phyloP scores from a whole-genome alignment of 148 eudicot species.

The Heliamphora exappendiculata region DNA sequence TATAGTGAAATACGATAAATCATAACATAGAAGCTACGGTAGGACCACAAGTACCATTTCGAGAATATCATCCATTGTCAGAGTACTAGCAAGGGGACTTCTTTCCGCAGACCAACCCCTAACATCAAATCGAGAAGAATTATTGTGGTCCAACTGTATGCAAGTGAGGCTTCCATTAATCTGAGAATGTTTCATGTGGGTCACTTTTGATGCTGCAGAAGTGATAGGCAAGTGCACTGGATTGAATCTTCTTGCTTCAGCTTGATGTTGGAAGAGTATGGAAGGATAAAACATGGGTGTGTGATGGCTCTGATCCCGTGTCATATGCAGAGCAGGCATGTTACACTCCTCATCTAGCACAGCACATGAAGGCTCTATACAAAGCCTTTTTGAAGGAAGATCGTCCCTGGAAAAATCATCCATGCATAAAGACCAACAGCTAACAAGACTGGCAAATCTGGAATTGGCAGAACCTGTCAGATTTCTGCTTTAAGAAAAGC shows the following conservation, averaged over 20 bases:
- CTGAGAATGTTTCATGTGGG: conserved; percentile 17
- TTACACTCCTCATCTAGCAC: conserved; percentile 29
- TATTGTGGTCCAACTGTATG: conserved; percentile 23
- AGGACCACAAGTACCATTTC: conserved; percentile 62
- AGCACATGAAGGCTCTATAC: conserved; percentile 32
- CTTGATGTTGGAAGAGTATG: conserved; percentile 45
- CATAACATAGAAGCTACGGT: conserved; percentile 6
- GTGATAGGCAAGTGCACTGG: conserved; percentile 27
- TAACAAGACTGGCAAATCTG: conserved; percentile 4
- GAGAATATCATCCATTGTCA: conserved; percentile 75
- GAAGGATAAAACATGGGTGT: conserved; percentile 41
- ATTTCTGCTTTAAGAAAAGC: neutral
- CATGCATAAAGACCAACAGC: conserved; percentile 13
- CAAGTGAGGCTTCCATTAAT: conserved; percentile 21
- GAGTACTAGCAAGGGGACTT: conserved; percentile 35
- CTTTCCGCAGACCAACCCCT: conserved; percentile 43
- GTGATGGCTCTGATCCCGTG: conserved; percentile 28
- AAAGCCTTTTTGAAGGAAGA: conserved; percentile 30
- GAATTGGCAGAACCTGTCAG: conserved; percentile 7
- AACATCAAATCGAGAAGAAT: conserved; percentile 31
- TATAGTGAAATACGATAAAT: neutral
- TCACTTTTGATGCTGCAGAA: conserved; percentile 22
- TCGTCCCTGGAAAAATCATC: conserved; percentile 29
- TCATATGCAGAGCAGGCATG: conserved; percentile 32
- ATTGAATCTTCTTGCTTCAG: conserved; percentile 41